Evolutionary conservation across 2,329 filamentous ascomycete genomes (phyloP), one percentile per base, ranked within the genome.

Genomic region (Ramichloridium luteum): DNA sequence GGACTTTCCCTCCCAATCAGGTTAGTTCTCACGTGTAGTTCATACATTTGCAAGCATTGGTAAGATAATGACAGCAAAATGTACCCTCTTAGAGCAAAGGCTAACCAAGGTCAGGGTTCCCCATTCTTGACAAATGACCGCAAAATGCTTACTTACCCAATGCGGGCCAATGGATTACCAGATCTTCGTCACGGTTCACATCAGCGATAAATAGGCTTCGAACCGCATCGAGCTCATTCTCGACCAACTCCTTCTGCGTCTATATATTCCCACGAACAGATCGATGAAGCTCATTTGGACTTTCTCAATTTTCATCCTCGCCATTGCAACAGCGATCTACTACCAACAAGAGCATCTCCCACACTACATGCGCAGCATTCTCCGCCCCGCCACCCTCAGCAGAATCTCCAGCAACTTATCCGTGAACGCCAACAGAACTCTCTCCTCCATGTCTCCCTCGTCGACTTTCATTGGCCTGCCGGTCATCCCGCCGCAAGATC

Each of bases 401-500:
- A 48, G 43, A 9, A 38, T 41, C 15, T 35, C 42, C 13, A 47
- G 33, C 27, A 43, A 36, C 14, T 44, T 50, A 27, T 37, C 37
- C 32, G 44, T 41, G 22, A 57, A 55, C 47, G 48, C 50, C 17
- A 51, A 48, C 20, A 42, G 38, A 25, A 46, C 45, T 30, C 48
- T 49, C 31, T 46, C 48, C 10, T 41, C 46, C 22, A 51, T 54
- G 49, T 38, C 45, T 30, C 40, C 49, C 6, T 31, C 42, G 11
- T 46, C 45, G 2, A 47, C 50, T 28, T 68, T 67, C 46, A 54
- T 54, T 25, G 64, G 64, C 30, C 51, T 68, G n/a, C 62, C 64
- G 11, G 61, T 67, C 46, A 62, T 66, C 18, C 53, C 60, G n/a
- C 56, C 60, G 13, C 39, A 49, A 15, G 55, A 60, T 43, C 56